phyloP scores from a whole-genome alignment of 495 filamentous ascomycete genomes.

The Penicilliopsis zonata region DNA sequence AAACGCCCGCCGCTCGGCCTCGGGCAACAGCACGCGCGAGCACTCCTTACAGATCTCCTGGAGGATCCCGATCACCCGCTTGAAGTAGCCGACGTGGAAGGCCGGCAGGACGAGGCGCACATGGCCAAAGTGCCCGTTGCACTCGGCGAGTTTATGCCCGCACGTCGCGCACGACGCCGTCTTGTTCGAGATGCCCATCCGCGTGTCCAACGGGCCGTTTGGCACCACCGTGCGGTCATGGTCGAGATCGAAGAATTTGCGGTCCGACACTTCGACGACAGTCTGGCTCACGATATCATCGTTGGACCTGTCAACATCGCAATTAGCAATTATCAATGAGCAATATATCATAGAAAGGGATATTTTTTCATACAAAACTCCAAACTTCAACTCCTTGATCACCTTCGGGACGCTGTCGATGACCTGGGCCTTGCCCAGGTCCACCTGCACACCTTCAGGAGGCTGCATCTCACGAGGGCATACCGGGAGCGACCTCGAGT shows the following conservation, averaged over 20 bases:
- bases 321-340: conserved; percentile 13
- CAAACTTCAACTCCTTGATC: conserved; percentile 88
- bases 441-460: conserved; percentile 34
- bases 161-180: conserved; percentile 69
- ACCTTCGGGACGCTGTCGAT: conserved; percentile 77
- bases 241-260: conserved; percentile 79
- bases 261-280: conserved; percentile 82
- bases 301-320: conserved; percentile 50
- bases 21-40: conserved; percentile 62
- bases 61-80: conserved; percentile 74
- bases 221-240: conserved; percentile 54
- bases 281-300: conserved; percentile 91
- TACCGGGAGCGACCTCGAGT: neutral
- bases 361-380: conserved; percentile 54
- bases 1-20: conserved; percentile 57
- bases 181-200: conserved; percentile 81
- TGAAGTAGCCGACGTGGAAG: conserved; percentile 93
- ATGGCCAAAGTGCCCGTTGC: conserved; percentile 92
- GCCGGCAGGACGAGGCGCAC: conserved; percentile 78
- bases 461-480: conserved; percentile 27
- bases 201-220: conserved; percentile 76
- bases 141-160: conserved; percentile 58
- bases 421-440: conserved; percentile 74
- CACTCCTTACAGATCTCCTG: conserved; percentile 83
- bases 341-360: conserved; percentile 4